A percentile compares a stretch with the other conserved stretches of the same genome.
Evolutionary conservation across 2,329 filamentous ascomycete species (phyloP).

Genomic region (Cordyceps tenuipes): DNA sequence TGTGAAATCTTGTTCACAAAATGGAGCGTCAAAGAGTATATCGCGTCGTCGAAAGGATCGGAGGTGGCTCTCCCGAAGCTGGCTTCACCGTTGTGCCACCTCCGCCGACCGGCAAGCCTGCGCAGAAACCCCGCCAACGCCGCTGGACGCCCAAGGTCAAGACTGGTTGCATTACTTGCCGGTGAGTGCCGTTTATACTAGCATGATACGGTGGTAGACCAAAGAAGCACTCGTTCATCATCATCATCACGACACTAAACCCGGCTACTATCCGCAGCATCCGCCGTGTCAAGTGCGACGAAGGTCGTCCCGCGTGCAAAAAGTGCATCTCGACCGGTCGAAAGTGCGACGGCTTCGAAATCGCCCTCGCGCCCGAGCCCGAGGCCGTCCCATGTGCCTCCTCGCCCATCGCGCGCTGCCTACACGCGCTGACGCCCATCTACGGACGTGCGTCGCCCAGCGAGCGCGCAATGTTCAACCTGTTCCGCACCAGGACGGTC

Average conservation of each 20-base stretch:
- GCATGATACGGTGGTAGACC: not conserved
- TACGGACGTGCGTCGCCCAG: not conserved
- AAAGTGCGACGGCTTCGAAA: constrained; percentile 16
- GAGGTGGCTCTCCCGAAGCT: not conserved
- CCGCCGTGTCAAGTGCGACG: constrained; percentile 23
- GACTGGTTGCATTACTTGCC: constrained; percentile 17
- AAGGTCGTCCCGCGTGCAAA: constrained; percentile 18
- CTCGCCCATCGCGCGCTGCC: not conserved
- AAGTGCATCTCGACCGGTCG: constrained; percentile 18
- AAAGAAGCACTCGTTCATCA: not conserved
- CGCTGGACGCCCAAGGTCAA: constrained; percentile 15
- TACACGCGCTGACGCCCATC: constrained; percentile 1
- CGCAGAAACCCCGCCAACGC: constrained; percentile 5
- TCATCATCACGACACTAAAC: not conserved
- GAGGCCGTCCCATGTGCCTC: not conserved
- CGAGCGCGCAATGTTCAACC: constrained; percentile 8
- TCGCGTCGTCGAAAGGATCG: not conserved
- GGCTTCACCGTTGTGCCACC: not conserved
- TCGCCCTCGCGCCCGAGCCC: constrained; percentile 1
- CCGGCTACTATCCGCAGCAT: constrained; percentile 12
- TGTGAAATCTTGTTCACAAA: not conserved
- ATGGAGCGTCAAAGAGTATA: constrained; percentile 8
- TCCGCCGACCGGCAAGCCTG: not conserved
- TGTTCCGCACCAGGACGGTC: constrained; percentile 10
- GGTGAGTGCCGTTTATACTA: constrained; percentile 7